Conservation (phyloP, 2,329 filamentous ascomycete genomes). For the Xylaria digitata region DNA sequence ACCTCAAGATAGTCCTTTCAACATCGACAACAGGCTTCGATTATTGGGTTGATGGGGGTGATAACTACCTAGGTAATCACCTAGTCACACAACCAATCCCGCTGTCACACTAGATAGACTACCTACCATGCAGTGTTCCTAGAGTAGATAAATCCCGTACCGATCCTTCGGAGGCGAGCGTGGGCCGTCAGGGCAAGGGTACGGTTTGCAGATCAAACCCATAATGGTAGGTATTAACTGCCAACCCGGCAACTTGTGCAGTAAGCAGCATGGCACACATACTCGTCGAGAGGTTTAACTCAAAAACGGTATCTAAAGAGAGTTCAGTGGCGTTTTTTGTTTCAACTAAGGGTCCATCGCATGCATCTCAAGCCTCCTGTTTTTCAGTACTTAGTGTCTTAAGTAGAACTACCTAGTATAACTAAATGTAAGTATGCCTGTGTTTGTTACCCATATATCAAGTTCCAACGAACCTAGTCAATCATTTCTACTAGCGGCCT, state of each 20-base stretch:
- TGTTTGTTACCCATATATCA: too few species aligned
- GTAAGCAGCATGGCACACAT: slow-evolving; percentile 9
- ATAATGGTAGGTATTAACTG: slow-evolving; percentile 2
- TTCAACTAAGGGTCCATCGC: neutral
- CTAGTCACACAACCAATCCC: too few species aligned
- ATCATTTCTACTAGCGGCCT: too few species aligned
- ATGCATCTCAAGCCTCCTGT: too few species aligned
- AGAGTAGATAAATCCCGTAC: too few species aligned
- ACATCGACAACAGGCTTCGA: neutral
- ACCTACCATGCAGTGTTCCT: too few species aligned
- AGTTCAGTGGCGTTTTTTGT: slow-evolving; percentile 15
- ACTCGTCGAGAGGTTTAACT: neutral
- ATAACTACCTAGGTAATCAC: neutral
- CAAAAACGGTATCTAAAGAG: neutral
- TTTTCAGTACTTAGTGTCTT: too few species aligned
- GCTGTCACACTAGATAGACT: too few species aligned
- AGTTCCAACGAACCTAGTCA: too few species aligned
- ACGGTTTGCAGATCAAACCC: slow-evolving; percentile 1
- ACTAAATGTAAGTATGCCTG: too few species aligned
- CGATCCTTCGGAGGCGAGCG: slow-evolving; percentile 5
- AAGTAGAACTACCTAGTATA: too few species aligned
- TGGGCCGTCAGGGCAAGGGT: too few species aligned
- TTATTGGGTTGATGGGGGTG: neutral
- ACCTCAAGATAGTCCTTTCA: slow-evolving; percentile 5
- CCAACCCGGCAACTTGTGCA: slow-evolving; percentile 5